Evolutionary conservation across 345 rosid genomes (phyloP).

Genomic region (Aquilaria sinensis): DNA sequence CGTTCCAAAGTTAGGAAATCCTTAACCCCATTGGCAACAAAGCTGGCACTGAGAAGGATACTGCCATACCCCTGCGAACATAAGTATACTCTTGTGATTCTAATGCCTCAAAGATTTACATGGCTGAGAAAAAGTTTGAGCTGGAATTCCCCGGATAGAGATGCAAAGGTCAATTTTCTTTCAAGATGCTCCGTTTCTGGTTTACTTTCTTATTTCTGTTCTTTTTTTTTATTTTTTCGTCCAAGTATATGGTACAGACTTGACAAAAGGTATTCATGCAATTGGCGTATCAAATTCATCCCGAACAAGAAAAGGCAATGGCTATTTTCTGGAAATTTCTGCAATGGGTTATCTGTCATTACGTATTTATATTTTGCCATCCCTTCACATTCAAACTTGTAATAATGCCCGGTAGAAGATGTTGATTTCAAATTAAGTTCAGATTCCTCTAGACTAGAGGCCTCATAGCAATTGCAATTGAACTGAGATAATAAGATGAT

Average conservation of each 20-base stretch:
- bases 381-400: not conserved
- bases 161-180: conserved; percentile 55
- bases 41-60: conserved; percentile 54
- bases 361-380: no score
- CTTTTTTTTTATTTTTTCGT: not conserved
- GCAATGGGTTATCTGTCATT: no score
- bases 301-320: no score
- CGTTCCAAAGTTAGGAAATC: conserved; percentile 59
- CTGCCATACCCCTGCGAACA: conserved; percentile 72
- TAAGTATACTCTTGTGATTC: conserved; percentile 72
- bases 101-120: conserved; percentile 60
- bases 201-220: not conserved
- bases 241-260: not conserved
- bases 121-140: conserved; percentile 37
- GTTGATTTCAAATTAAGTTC: no score
- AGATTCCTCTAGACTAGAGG: no score
- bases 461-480: no score
- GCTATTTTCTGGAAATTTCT: no score
- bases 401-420: not conserved
- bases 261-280: no score
- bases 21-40: conserved; percentile 46
- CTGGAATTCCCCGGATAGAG: conserved; percentile 20
- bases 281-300: no score
- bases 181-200: no score
- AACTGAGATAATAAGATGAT: no score